These are phyloP conservation scores for Teratosphaeria gauchensis DNA, from an alignment of 2,329 filamentous ascomycete species.

Conservation along the genomic window DNA sequence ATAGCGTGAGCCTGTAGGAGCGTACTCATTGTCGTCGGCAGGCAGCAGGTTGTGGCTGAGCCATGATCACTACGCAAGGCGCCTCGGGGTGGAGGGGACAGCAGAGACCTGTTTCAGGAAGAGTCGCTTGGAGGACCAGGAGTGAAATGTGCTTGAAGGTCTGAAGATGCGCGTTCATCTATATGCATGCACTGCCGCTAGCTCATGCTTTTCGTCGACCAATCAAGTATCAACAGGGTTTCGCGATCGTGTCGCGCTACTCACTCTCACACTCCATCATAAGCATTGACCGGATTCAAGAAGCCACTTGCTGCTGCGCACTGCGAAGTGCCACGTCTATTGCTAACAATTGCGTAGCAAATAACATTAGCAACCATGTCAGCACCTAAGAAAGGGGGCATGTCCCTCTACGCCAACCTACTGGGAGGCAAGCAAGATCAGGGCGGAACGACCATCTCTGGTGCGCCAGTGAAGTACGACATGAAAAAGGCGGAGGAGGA, in stretches of 20 bases:
- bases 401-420: constrained; percentile 61
- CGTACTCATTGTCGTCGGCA: no score
- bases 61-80: no score
- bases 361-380: constrained; percentile 8
- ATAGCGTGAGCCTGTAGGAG: no score
- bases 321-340: background rate
- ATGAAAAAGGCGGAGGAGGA: constrained; percentile 41
- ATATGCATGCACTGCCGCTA: background rate
- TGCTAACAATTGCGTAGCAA: background rate
- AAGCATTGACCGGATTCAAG: background rate
- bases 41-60: no score
- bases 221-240: background rate
- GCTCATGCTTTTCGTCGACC: background rate
- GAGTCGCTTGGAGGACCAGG: no score
- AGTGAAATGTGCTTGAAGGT: no score
- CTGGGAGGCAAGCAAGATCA: constrained; percentile 48
- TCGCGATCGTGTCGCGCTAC: background rate
- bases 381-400: constrained; percentile 15
- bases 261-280: background rate
- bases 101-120: no score
- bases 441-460: constrained; percentile 61
- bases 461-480: constrained; percentile 64
- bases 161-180: background rate
- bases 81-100: no score
- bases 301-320: background rate